Evolutionary conservation across 257 asterid genomes (phyloP), one percentile per base, ranked within the genome.

Genomic region (Mitragyna speciosa): DNA sequence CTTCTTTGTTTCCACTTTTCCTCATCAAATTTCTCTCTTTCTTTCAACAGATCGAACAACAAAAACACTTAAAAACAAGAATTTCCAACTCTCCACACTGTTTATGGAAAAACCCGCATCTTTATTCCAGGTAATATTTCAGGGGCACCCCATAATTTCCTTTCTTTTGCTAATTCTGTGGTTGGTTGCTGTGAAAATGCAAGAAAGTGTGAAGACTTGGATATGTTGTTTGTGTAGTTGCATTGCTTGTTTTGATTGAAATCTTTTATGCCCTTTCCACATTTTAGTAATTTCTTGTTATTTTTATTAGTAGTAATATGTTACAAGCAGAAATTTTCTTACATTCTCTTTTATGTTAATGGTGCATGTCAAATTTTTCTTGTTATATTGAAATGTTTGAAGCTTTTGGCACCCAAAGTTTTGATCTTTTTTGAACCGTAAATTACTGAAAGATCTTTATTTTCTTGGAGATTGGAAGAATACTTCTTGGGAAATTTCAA

Each of bases 121-220:
- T 68, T 12, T 14, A 2, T 41, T 12, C n/a, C 43, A 72, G 81
- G 86, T 83, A 68, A 59, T 41, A 7, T 68, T 65, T 82, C 83
- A 56, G 26, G 67, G 80, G 51, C 45, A 47, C 65, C 65, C 66
- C 39, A 45, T 24, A 30, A 14, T 11, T 61, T 77, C 26, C 3
- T 3, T 70, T 14, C 61, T 49, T 59, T 30, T 58, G 56, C 5
- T 47, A 10, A 54, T n/a, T 43, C 33, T 24, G 31, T 20, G 47
- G 5, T 64, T 24, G 9, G 31, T 30, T 75, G 70, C 56, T 39
- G 43, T 20, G 43, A 52, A 73, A 17, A 26, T 52, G 63, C 30
- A 16, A 73, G 64, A 73, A 52, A 30, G 9, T 73, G 51, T 43
- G 14, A 15, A 52, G 41, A 43, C 43, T n/a, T 72, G 54, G 39